Base-by-base conservation (phyloP, 495 filamentous ascomycete genomes). In the Penicillium cataractarum region DNA sequence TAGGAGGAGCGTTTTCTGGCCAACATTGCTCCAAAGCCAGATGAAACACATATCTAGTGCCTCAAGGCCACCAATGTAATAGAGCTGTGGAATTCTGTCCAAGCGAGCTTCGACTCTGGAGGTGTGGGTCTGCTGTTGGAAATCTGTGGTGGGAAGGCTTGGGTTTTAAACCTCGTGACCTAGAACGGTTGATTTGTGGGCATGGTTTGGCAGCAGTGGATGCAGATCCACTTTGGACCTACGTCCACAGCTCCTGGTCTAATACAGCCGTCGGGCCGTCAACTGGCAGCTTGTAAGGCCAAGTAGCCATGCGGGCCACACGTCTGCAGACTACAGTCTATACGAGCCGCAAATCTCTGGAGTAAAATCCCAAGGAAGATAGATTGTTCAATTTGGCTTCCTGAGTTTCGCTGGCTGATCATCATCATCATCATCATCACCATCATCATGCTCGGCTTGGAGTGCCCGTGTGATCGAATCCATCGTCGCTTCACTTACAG, bases 171-270 rank as follows among this genome's bases (percentile, higher is more conserved):
- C 46, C 46, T 22, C 46, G 46, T 26, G 46, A 49, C 6, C 3
- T 49, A 49, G 46, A 49, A 12, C 22, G 32, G 55, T 46, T 57
- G 55, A 57, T 44, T 42, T 17, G 35, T 29, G 55, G 37, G 37
- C 3, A 21, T 12, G 0, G 27, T 2, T 10, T 0, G 21, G 12
- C 42, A 29, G 40, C 56, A 35, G 40, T 6, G 42, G 56, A 58
- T 42, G 56, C 42, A n/a, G 56, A 58, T 49, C 56, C 56, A 58
- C 37, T 58, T 32, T 58, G 40, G 56, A 58, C 56, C 26, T 58
- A 58, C 22, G 56, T 58, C 56, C 40, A 58, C 40, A 49, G 56
- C 27, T 35, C 26, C 17, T 12, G 27, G 56, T 50, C 56, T 49
- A 49, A 1, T 2, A 3, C 17, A n/a, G 40, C 56, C 17, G 32